phyloP scores from a whole-genome alignment of 2,329 filamentous ascomycete species.

The Chrysosporium keratinophilum region DNA sequence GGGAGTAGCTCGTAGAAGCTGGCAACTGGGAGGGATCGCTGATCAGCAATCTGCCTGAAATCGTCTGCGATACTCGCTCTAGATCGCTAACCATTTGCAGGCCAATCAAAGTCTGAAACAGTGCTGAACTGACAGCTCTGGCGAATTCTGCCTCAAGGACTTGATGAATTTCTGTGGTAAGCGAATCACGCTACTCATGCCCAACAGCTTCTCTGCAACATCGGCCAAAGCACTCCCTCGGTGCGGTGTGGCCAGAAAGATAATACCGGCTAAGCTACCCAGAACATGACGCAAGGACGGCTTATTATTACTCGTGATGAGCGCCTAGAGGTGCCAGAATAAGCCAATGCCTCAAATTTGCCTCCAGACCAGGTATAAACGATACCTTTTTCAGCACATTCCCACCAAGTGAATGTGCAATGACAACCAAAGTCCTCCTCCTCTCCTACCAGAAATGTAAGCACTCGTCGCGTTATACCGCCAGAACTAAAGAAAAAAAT shows the following conservation, averaged over 20 bases:
- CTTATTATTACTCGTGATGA: conserved; percentile 3
- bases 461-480: too few species aligned
- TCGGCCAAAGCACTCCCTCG: neutral
- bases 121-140: neutral
- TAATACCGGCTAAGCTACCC: neutral
- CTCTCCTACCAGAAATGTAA: neutral
- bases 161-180: neutral
- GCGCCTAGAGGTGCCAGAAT: neutral
- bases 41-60: neutral
- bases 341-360: neutral
- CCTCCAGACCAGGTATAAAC: neutral
- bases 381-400: conserved; percentile 6
- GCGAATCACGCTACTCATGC: neutral
- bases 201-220: neutral
- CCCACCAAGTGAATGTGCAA: conserved; percentile 3
- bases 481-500: too few species aligned
- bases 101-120: neutral
- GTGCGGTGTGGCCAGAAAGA: conserved; percentile 5
- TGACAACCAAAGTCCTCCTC: neutral
- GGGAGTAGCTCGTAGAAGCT: neutral
- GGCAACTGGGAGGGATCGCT: neutral
- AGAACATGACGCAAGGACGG: conserved; percentile 1
- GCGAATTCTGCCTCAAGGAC: neutral
- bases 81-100: neutral
- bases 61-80: neutral